These are phyloP conservation scores for Xylaria acuta DNA, from an alignment of 495 filamentous ascomycete species.

Conservation along the genomic window DNA sequence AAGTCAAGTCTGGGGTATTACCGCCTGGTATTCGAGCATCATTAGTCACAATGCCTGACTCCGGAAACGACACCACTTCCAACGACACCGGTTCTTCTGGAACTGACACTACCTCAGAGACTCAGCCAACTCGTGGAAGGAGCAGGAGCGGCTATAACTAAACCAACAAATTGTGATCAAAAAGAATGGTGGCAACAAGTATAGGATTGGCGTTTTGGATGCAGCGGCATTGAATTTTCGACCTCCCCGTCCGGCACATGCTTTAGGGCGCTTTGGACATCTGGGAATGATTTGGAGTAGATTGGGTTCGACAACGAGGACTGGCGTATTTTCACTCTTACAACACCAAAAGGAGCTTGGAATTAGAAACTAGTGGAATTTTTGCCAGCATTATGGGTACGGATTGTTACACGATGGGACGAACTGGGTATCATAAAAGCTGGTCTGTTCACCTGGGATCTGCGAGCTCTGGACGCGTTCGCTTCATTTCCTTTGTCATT, in stretches of 20 bases:
- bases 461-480: background rate
- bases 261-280: background rate
- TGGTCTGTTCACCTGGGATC: background rate
- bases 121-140: conserved; percentile 23
- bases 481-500: conserved; percentile 21
- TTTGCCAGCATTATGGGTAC: background rate
- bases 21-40: too few relatives aligned
- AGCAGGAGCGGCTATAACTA: conserved; percentile 30
- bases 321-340: conserved; percentile 7
- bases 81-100: conserved; percentile 24
- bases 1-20: too few relatives aligned
- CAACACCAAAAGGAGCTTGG: conserved; percentile 15
- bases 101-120: conserved; percentile 11
- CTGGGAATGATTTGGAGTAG: conserved; percentile 20
- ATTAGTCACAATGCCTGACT: conserved; percentile 30
- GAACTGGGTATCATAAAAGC: conserved; percentile 13
- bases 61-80: conserved; percentile 21
- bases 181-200: background rate
- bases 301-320: conserved; percentile 6
- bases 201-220: conserved; percentile 21
- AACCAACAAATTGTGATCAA: background rate
- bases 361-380: background rate
- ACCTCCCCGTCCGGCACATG: background rate
- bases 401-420: conserved; percentile 14
- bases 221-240: background rate